Evolutionary conservation across 768 basidiomycete species (phyloP).

Genomic region (Naganishia vishniacii): DNA sequence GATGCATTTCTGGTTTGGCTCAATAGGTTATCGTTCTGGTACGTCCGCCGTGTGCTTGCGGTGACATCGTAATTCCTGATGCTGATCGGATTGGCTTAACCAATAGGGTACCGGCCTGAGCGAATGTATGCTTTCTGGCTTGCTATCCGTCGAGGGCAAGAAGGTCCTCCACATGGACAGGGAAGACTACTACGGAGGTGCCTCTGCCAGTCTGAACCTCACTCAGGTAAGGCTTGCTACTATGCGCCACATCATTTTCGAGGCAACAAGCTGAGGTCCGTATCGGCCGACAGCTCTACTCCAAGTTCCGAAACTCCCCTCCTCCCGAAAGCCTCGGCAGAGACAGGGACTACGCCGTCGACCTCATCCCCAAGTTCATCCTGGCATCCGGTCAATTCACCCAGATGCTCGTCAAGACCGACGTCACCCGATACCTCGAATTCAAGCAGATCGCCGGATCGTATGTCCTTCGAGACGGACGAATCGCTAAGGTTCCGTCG

Average conservation of each 20-base stretch:
- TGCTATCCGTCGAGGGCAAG: slow-evolving; percentile 98
- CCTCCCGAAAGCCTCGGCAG: slow-evolving; percentile 82
- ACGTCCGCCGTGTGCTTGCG: slow-evolving; percentile 16
- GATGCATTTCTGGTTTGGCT: neutral
- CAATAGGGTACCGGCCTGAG: slow-evolving; percentile 95
- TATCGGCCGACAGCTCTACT: slow-evolving; percentile 66
- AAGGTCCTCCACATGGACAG: slow-evolving; percentile 83
- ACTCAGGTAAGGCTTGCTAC: slow-evolving; percentile 66
- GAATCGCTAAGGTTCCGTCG: slow-evolving; percentile 93
- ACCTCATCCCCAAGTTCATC: slow-evolving; percentile 98
- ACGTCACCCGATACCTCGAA: slow-evolving; percentile 96
- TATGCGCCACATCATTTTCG: neutral
- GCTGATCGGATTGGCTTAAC: slow-evolving; percentile 20
- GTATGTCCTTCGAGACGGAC: slow-evolving; percentile 94
- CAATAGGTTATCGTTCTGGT: slow-evolving; percentile 46
- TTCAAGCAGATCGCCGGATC: slow-evolving; percentile 99
- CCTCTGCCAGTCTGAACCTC: slow-evolving; percentile 91
- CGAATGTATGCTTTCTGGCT: slow-evolving; percentile 94
- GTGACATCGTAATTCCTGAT: neutral
- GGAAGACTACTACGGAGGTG: slow-evolving; percentile 98
- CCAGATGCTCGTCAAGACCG: slow-evolving; percentile 95
- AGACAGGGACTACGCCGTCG: slow-evolving; percentile 95
- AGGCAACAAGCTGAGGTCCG: neutral
- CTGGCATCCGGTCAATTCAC: slow-evolving; percentile 96
- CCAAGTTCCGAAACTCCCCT: slow-evolving; percentile 78